Base-by-base conservation (phyloP, 176 grass and related monocot genomes). In the Oryza officinalis region DNA sequence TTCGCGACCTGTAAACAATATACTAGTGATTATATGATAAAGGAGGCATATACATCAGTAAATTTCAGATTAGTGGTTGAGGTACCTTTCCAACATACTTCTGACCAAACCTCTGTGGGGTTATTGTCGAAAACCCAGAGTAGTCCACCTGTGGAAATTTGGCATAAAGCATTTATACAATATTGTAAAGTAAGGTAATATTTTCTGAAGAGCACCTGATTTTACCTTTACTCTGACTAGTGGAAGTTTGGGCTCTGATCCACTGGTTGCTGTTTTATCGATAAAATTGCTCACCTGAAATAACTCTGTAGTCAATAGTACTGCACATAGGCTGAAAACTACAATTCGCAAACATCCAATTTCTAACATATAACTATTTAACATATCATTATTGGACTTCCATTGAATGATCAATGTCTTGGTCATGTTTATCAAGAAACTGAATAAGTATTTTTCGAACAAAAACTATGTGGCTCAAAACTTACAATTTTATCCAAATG, bases 171-270 rank as follows among this genome's bases (percentile, higher is more conserved):
- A 37, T 35, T 35, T 63, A 70, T 59, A 76, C 3, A 52, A 35
- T 63, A 18, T 14, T 41, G 31, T 25, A 38, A 61, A 86, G 32
- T 13, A 26, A 61, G 5, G 22, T 13, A 27, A 28, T 7, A 54
- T 64, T 68, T 57, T 77, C 72, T 40, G 38, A 64, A 74, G n/a
- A 63, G 63, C 14, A 75, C 27, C 28, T 77, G 26, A 6, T 63
- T 63, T 85, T 90, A 95, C 96, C 89, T 94, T 96, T 77, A 99
- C 80, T 92, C 96, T 92, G 61, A 96, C 66, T 76, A 99, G 43
- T 63, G 89, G 93, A 89, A 94, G 86, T 75, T 89, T 90, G 30
- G 74, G 43, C 49, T 84, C 37, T 71, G 87, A 96, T 65, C 74
- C 83, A 71, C 57, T 88, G 43, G 40, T 28, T 72, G 60, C 0